Evolutionary conservation across 1,139 yeast species (phyloP).

Genomic region (Saccharomycopsis phalli): DNA sequence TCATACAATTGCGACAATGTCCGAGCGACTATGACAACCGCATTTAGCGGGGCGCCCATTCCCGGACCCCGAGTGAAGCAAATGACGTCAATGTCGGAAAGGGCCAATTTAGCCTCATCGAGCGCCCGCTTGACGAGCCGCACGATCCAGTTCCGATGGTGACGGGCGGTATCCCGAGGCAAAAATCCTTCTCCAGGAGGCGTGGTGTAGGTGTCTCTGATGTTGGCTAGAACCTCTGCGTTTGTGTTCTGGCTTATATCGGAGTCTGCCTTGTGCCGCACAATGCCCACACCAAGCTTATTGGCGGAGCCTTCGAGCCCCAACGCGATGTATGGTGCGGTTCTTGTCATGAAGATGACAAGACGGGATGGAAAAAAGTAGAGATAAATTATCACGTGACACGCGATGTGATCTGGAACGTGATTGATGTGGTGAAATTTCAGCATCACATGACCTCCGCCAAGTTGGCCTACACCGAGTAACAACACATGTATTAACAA

Average conservation of each 20-base stretch:
- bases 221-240: constrained; percentile 73
- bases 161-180: constrained; percentile 94
- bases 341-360: neutral
- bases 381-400: too few relatives aligned
- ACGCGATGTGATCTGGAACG: too few relatives aligned
- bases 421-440: too few relatives aligned
- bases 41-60: constrained; percentile 97
- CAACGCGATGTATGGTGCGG: constrained; percentile 50
- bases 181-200: constrained; percentile 98
- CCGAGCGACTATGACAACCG: constrained; percentile 89
- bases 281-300: constrained; percentile 88
- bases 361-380: too few relatives aligned
- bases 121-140: constrained; percentile 63
- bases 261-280: constrained; percentile 53
- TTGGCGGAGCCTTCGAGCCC: constrained; percentile 98
- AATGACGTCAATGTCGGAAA: constrained; percentile 68
- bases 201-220: constrained; percentile 88
- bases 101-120: constrained; percentile 46
- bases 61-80: constrained; percentile 99
- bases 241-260: constrained; percentile 43
- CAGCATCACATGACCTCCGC: too few relatives aligned
- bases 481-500: too few relatives aligned
- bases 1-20: constrained; percentile 74
- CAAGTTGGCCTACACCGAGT: too few relatives aligned
- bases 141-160: constrained; percentile 93